Conservation (phyloP, 345 rosid species). For the Iberis pinnata region DNA sequence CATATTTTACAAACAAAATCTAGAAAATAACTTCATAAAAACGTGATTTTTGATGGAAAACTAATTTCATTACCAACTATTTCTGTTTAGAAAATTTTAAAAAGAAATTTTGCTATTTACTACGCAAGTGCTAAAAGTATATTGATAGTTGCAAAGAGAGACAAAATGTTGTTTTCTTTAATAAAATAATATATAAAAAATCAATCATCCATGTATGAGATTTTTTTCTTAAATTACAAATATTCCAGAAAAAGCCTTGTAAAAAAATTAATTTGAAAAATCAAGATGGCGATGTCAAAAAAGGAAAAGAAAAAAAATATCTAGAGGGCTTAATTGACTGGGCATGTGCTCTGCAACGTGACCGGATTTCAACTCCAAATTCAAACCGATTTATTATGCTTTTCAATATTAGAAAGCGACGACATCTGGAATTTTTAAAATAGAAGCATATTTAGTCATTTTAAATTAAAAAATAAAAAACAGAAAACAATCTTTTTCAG, state of each 20-base stretch:
- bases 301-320: background rate
- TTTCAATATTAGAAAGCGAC: conserved; percentile 27
- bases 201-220: background rate
- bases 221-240: background rate
- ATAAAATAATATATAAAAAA: background rate
- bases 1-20: too few species aligned
- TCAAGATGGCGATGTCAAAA: background rate
- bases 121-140: too few species aligned
- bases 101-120: too few species aligned
- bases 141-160: too few species aligned
- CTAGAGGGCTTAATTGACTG: conserved; percentile 31
- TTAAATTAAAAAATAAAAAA: too few species aligned
- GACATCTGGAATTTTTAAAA: conserved; percentile 25
- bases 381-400: conserved; percentile 25
- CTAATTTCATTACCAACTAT: too few species aligned
- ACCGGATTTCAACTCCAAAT: conserved; percentile 30
- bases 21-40: too few species aligned
- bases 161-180: too few species aligned
- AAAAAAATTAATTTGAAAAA: background rate
- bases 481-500: too few species aligned
- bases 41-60: too few species aligned
- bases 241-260: background rate
- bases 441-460: too few species aligned
- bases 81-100: too few species aligned
- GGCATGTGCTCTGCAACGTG: conserved; percentile 32